Percentiles rank a stretch among this genome's conserved stretches.
Conservation (phyloP, 768 basidiomycete species). For the Harrya chromipes region DNA sequence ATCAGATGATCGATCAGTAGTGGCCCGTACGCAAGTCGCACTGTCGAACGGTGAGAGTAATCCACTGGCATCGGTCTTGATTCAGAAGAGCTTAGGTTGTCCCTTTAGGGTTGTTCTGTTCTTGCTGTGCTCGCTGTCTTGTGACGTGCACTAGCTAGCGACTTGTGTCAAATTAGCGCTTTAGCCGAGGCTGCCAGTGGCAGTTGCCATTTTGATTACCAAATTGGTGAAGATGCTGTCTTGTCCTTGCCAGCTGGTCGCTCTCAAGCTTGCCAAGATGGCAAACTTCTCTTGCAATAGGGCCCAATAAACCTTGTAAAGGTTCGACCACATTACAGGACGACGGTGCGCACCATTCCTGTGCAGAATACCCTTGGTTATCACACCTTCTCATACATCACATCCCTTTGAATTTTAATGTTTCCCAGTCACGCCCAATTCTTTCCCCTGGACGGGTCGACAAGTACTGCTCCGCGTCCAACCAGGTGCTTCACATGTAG, state of each 20-base stretch:
- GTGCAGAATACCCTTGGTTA: neutral
- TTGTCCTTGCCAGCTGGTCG: neutral
- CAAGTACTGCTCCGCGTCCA: neutral
- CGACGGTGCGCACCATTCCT: neutral
- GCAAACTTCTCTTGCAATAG: neutral
- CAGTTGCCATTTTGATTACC: no score
- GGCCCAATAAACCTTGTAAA: neutral
- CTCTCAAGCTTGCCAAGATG: neutral
- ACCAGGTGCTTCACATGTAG: conserved; percentile 11
- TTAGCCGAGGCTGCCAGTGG: no score
- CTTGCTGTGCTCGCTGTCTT: no score
- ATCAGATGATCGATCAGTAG: no score
- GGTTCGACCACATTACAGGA: no score
- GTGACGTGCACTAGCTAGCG: no score
- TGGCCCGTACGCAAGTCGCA: no score
- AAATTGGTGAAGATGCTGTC: neutral
- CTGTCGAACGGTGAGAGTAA: no score
- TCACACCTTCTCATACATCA: neutral
- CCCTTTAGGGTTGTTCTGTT: no score
- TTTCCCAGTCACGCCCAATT: conserved; percentile 6
- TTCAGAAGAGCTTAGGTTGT: no score
- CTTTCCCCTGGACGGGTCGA: conserved; percentile 1
- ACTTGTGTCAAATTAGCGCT: no score
- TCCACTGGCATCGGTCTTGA: no score
- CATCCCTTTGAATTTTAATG: neutral